These are phyloP conservation scores for Cynara cardunculus DNA, from an alignment of 129 eudicot genomes.

Conservation along the genomic window DNA sequence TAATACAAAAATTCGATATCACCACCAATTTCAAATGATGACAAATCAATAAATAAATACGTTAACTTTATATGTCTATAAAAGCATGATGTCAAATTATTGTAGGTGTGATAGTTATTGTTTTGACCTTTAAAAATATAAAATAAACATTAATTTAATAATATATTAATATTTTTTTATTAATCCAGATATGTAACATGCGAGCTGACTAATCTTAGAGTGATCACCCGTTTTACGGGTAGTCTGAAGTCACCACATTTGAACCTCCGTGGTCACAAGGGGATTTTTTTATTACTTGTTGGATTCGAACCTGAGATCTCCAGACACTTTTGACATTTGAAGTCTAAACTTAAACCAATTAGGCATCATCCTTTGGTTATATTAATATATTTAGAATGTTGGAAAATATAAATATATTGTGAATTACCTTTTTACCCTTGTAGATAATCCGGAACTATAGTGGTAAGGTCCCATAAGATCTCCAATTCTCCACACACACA, in stretches of 20 bases:
- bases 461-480: constrained; percentile 21
- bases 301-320: no score
- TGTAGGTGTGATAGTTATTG: background rate
- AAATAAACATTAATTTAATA: background rate
- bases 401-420: background rate
- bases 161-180: background rate
- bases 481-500: no score
- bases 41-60: background rate
- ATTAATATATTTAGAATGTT: background rate
- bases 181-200: no score
- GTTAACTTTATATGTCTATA: background rate
- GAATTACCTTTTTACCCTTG: background rate
- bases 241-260: no score
- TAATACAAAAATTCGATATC: background rate
- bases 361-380: no score
- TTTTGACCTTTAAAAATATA: background rate
- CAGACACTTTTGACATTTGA: no score
- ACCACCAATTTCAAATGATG: background rate
- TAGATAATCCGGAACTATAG: constrained; percentile 3
- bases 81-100: background rate
- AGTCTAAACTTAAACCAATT: no score
- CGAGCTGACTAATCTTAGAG: no score
- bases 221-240: no score
- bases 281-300: no score
- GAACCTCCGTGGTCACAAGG: no score